These are phyloP conservation scores for Penicillium glabrum DNA, from an alignment of 2,329 filamentous ascomycete species.

Conservation along the genomic window DNA sequence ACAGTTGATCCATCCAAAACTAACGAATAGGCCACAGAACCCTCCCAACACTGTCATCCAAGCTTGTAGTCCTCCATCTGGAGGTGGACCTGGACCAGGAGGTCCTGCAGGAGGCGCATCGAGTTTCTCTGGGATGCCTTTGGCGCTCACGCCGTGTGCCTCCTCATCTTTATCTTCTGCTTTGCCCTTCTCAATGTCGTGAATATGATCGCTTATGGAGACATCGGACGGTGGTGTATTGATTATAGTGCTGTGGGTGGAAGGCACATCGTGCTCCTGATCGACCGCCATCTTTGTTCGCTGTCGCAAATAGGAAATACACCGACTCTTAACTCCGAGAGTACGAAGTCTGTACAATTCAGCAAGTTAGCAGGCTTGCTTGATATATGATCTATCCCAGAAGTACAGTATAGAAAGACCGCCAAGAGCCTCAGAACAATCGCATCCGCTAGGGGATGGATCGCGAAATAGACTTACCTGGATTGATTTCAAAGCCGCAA, in stretches of 20 bases:
- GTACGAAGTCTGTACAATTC: not conserved
- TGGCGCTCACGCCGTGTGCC: not conserved
- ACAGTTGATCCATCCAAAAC: conserved; percentile 54
- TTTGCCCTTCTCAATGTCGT: not conserved
- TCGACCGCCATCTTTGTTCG: not conserved
- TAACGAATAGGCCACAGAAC: conserved; percentile 49
- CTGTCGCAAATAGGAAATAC: not conserved
- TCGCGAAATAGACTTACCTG: no score
- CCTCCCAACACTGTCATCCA: conserved; percentile 51
- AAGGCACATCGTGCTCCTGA: not conserved
- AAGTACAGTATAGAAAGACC: not conserved
- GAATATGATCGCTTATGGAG: not conserved
- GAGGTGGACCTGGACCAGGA: conserved; percentile 17
- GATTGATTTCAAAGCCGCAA: no score
- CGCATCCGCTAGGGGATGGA: no score
- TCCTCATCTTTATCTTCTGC: not conserved
- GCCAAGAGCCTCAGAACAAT: no score
- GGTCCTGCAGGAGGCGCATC: conserved; percentile 2
- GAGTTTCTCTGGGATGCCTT: not conserved
- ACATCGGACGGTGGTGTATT: not conserved
- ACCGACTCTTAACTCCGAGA: not conserved
- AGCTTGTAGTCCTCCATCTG: conserved; percentile 33
- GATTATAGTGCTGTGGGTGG: not conserved
- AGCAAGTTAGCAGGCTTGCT: not conserved
- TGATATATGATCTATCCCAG: not conserved